Conservation (phyloP, 2,329 filamentous ascomycete species). For the Xylariaceae sp. region DNA sequence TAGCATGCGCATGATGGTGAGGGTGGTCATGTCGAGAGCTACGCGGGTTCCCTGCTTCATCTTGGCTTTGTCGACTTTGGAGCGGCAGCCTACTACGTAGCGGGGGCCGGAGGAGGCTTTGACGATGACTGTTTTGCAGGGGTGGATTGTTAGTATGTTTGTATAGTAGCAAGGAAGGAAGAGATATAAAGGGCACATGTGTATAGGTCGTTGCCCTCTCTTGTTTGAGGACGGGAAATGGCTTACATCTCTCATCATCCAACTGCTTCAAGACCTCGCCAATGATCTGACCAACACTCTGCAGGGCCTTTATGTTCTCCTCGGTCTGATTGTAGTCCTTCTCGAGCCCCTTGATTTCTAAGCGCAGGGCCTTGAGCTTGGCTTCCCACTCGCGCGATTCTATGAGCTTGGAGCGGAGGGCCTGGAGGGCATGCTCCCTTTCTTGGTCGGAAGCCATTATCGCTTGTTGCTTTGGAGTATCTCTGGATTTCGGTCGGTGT, state of each 20-base stretch:
- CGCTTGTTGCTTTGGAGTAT: constrained; percentile 6
- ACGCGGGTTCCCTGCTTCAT: constrained; percentile 98
- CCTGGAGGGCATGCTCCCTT: constrained; percentile 66
- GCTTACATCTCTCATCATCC: constrained; percentile 95
- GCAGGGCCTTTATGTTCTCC: constrained; percentile 98
- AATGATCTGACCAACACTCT: constrained; percentile 99
- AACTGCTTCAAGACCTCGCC: constrained; percentile 98
- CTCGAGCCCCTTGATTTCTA: constrained; percentile 94
- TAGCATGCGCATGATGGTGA: constrained; percentile 99
- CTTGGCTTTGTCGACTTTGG: constrained; percentile 96
- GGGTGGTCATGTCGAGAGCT: constrained; percentile 97
- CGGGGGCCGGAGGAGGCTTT: constrained; percentile 95
- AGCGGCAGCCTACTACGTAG: constrained; percentile 97
- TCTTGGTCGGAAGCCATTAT: constrained; percentile 53
- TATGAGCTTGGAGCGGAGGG: constrained; percentile 77
- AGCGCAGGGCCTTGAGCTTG: constrained; percentile 87
- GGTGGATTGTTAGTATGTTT: constrained; percentile 5
- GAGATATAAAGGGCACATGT: not conserved
- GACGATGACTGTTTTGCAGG: constrained; percentile 76
- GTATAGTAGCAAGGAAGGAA: not conserved
- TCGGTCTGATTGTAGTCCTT: constrained; percentile 96
- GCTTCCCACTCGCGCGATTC: constrained; percentile 98
- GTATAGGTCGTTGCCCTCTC: no score
- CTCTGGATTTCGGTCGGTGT: no score
- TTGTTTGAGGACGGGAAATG: no score